Percentiles rank a stretch among this genome's conserved stretches.
phyloP scores from a whole-genome alignment of 805 yeast genomes.

The Wickerhamiella nectarea region DNA sequence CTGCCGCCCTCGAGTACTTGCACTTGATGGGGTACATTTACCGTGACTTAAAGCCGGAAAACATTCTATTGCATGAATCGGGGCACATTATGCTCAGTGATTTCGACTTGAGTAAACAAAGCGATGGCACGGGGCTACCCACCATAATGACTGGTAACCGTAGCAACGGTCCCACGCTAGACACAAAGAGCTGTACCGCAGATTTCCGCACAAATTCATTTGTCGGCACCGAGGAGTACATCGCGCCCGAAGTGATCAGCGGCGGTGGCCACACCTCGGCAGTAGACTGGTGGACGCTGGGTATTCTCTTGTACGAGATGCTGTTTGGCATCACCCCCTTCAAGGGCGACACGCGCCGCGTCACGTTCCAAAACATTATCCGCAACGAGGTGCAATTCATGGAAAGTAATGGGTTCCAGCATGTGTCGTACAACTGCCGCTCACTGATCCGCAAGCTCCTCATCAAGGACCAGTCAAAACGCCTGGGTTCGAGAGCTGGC shows the following conservation, averaged over 20 bases:
- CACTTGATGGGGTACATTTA: slow-evolving; percentile 96
- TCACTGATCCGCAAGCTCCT: slow-evolving; percentile 65
- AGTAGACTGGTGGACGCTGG: slow-evolving; percentile 99
- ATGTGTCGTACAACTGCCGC: slow-evolving; percentile 62
- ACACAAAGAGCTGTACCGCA: slow-evolving; percentile 88
- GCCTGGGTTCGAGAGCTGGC: slow-evolving; percentile 86
- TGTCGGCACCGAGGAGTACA: slow-evolving; percentile 97
- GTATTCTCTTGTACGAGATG: slow-evolving; percentile 89
- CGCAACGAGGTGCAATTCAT: slow-evolving; percentile 74
- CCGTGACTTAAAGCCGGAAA: slow-evolving; percentile 93
- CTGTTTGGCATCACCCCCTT: slow-evolving; percentile 91
- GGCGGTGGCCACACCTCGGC: slow-evolving; percentile 97
- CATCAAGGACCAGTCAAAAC: slow-evolving; percentile 74
- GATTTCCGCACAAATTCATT: slow-evolving; percentile 95
- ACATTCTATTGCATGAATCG: slow-evolving; percentile 82
- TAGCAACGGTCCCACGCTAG: slow-evolving; percentile 42
- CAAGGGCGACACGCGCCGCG: slow-evolving; percentile 78
- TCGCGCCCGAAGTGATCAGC: slow-evolving; percentile 95
- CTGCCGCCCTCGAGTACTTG: slow-evolving; percentile 89
- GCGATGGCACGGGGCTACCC: slow-evolving; percentile 65
- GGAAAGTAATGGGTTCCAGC: slow-evolving; percentile 38
- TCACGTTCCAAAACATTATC: slow-evolving; percentile 76
- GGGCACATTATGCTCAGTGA: slow-evolving; percentile 98
- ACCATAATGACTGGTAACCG: slow-evolving; percentile 31
- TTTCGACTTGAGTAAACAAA: slow-evolving; percentile 87